These are phyloP conservation scores for Euphorbia peplus DNA, from an alignment of 345 rosid species.

Conservation along the genomic window DNA sequence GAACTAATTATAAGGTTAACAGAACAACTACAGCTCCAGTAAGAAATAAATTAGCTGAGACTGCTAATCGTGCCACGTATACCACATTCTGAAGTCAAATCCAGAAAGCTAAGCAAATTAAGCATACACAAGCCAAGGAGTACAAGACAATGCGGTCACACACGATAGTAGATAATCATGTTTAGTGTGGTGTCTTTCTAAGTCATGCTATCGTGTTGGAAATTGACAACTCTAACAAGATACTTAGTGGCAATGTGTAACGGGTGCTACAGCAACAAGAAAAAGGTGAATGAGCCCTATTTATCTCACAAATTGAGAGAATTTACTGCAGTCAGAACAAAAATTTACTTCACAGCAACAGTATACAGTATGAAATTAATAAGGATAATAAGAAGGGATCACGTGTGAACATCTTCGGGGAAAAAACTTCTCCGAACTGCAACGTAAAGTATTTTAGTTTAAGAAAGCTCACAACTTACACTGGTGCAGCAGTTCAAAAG, in stretches of 20 bases:
- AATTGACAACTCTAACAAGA: no score
- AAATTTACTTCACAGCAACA: slow-evolving; percentile 4
- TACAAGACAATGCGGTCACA: neutral
- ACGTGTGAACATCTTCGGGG: neutral
- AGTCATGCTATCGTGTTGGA: no score
- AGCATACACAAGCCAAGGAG: neutral
- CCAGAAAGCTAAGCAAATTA: neutral
- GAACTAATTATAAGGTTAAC: neutral
- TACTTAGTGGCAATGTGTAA: neutral
- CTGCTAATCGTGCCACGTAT: no score
- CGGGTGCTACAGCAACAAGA: neutral
- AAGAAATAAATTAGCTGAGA: neutral
- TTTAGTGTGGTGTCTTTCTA: no score
- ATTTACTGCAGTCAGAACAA: neutral
- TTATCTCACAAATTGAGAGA: no score
- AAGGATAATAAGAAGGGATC: neutral
- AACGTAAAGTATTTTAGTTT: neutral
- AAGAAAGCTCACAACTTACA: neutral
- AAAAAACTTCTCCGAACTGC: neutral
- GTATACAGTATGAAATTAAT: neutral
- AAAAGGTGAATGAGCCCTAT: neutral
- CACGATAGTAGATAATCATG: neutral
- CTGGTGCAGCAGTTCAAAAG: neutral
- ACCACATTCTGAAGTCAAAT: neutral
- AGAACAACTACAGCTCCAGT: neutral